phyloP scores from a whole-genome alignment of 176 grass and related monocot genomes.

The Calamus simplicifolius region DNA sequence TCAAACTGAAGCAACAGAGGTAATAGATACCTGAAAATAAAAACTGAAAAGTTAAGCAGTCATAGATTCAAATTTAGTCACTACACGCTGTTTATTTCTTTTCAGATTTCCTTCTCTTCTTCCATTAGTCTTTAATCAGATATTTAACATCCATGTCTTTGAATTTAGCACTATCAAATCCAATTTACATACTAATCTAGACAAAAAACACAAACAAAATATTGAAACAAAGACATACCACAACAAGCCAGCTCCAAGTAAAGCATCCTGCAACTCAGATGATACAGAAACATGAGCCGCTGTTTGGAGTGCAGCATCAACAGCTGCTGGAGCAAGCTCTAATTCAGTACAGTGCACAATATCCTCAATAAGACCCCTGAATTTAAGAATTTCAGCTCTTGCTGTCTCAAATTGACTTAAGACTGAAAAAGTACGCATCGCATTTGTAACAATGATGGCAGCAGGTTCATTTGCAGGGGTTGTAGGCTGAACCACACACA shows the following conservation, averaged over 20 bases:
- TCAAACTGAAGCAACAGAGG: slow-evolving; percentile 92
- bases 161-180: neutral
- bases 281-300: slow-evolving; percentile 75
- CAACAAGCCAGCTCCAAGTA: slow-evolving; percentile 82
- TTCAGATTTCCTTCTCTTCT: too few relatives aligned
- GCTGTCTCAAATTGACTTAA: slow-evolving; percentile 88
- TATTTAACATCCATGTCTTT: neutral
- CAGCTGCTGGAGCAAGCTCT: slow-evolving; percentile 80
- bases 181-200: too few relatives aligned
- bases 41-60: slow-evolving; percentile 17
- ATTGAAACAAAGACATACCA: slow-evolving; percentile 32
- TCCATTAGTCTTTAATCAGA: neutral
- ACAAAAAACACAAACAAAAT: slow-evolving; percentile 6
- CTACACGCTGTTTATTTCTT: too few relatives aligned
- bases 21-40: slow-evolving; percentile 64
- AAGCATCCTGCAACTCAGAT: slow-evolving; percentile 70
- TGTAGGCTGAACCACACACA: slow-evolving; percentile 92
- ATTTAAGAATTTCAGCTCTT: slow-evolving; percentile 74
- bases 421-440: slow-evolving; percentile 85
- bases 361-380: slow-evolving; percentile 79
- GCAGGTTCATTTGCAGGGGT: slow-evolving; percentile 86
- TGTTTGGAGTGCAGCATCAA: slow-evolving; percentile 81
- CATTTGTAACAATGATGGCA: slow-evolving; percentile 86
- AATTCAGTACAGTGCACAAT: slow-evolving; percentile 94
- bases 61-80: slow-evolving; percentile 9